Evolutionary conservation across 2,329 filamentous ascomycete species (phyloP).

Genomic region (Fusarium continuum): DNA sequence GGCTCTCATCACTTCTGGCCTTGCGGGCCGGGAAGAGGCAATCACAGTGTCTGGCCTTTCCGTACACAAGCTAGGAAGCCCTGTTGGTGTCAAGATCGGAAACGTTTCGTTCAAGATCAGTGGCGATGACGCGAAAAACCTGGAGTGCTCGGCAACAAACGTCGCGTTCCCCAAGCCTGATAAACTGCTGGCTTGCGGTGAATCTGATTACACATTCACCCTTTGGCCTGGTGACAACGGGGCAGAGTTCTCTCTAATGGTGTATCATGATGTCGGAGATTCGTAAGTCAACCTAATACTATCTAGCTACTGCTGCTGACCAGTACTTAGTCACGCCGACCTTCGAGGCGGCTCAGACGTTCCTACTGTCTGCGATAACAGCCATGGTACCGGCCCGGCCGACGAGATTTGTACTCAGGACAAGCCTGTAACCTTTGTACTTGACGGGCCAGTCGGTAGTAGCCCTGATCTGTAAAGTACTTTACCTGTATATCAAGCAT

Average conservation of each 20-base stretch:
- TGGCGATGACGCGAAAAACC: slow-evolving; percentile 4
- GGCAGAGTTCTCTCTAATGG: slow-evolving; percentile 5
- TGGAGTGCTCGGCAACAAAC: slow-evolving; percentile 17
- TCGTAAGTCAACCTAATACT: background rate
- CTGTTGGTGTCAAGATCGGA: background rate
- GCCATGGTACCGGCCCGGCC: slow-evolving; percentile 16
- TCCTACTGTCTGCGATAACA: slow-evolving; percentile 24
- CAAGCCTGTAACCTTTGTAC: slow-evolving; percentile 12
- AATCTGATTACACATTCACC: slow-evolving; percentile 5
- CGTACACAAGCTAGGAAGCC: slow-evolving; percentile 7
- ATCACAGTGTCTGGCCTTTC: slow-evolving; percentile 20
- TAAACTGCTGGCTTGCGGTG: background rate
- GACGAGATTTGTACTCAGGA: slow-evolving; percentile 25
- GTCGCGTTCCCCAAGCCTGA: slow-evolving; percentile 20
- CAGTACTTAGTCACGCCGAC: slow-evolving; percentile 10
- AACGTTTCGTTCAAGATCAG: slow-evolving; percentile 24
- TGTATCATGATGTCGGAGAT: slow-evolving; percentile 21
- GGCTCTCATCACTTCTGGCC: background rate
- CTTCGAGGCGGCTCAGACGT: slow-evolving; percentile 20
- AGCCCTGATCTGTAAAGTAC: background rate
- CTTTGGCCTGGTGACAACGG: slow-evolving; percentile 3
- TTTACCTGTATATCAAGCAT: too few relatives aligned
- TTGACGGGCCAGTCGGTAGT: slow-evolving; percentile 17
- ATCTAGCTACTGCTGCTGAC: background rate
- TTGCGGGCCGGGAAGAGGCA: slow-evolving; percentile 8